Conservation (phyloP, 1,139 yeast species). For the Waltiozyma sp. region DNA sequence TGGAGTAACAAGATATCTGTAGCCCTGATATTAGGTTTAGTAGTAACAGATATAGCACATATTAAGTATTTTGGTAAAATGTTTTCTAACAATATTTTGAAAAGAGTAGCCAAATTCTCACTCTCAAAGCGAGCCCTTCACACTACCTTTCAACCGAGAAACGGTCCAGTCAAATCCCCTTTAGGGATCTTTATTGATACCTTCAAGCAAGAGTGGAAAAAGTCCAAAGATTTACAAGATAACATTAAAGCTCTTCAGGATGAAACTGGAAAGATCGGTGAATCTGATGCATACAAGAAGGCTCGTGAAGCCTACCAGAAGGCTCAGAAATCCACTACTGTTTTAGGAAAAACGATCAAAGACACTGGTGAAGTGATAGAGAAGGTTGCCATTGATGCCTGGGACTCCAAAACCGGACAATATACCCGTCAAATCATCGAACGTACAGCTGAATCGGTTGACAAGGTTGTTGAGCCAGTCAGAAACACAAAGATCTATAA, state of each 20-base stretch:
- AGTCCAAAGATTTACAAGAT: slow-evolving; percentile 80
- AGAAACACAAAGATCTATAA: slow-evolving; percentile 84
- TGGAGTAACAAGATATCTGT: no score
- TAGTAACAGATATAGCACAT: no score
- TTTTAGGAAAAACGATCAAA: slow-evolving; percentile 73
- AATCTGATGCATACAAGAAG: slow-evolving; percentile 83
- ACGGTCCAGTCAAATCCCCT: slow-evolving; percentile 49
- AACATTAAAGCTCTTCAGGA: slow-evolving; percentile 92
- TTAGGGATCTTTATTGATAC: slow-evolving; percentile 89
- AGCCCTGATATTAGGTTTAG: no score
- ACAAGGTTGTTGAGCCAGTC: slow-evolving; percentile 87
- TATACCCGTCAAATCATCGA: slow-evolving; percentile 76
- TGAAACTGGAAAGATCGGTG: slow-evolving; percentile 92
- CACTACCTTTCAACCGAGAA: slow-evolving; percentile 7
- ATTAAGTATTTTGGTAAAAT: not conserved
- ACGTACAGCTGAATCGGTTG: slow-evolving; percentile 67
- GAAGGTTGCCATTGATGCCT: slow-evolving; percentile 78
- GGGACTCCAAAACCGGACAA: slow-evolving; percentile 94
- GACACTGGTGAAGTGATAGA: slow-evolving; percentile 95
- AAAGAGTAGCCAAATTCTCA: not conserved
- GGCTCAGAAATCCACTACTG: slow-evolving; percentile 73
- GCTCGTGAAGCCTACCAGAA: slow-evolving; percentile 89
- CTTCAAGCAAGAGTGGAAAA: slow-evolving; percentile 82
- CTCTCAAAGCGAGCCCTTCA: slow-evolving; percentile 12
- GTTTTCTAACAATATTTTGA: not conserved